Conservation (phyloP, 352 stramenopile species). For the Phytophthora sp. region DNA sequence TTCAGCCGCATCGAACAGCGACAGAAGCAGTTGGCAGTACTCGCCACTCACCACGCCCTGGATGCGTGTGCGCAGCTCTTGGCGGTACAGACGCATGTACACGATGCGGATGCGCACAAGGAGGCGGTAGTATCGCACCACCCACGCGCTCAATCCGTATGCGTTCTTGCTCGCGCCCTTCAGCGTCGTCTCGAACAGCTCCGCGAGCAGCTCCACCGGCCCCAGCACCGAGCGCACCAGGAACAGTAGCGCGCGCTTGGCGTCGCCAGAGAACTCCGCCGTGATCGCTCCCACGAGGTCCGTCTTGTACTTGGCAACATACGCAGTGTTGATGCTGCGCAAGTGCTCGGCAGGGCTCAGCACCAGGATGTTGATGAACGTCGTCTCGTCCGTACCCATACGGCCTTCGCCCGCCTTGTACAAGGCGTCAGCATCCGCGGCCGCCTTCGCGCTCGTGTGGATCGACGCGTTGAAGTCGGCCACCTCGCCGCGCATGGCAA, state of each 20-base stretch:
- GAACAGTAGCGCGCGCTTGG: conserved; percentile 33
- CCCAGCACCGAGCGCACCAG: conserved; percentile 32
- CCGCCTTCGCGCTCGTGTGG: conserved; percentile 55
- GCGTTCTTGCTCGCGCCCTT: conserved; percentile 31
- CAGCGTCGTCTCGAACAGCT: conserved; percentile 42
- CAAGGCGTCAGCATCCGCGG: conserved; percentile 42
- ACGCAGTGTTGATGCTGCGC: conserved; percentile 27
- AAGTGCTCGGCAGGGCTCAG: conserved; percentile 35
- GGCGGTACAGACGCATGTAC: conserved; percentile 57
- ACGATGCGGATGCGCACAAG: conserved; percentile 25
- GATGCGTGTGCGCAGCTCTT: conserved; percentile 23
- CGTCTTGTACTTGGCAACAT: conserved; percentile 9
- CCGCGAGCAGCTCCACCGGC: conserved; percentile 33
- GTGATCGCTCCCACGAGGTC: conserved; percentile 32
- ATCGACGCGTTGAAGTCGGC: conserved; percentile 47
- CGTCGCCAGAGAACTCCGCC: conserved; percentile 36
- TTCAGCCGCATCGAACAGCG: conserved; percentile 1
- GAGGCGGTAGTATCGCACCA: conserved; percentile 33
- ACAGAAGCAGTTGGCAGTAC: not conserved
- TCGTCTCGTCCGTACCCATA: conserved; percentile 21
- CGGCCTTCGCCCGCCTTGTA: conserved; percentile 66
- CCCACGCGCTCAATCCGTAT: conserved; percentile 4
- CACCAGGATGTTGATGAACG: conserved; percentile 39
- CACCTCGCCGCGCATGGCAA: conserved; percentile 45
- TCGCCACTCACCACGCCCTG: conserved; percentile 9